Evolutionary conservation across 2,329 filamentous ascomycete species (phyloP).

Genomic region (Grosmannia penicillata): DNA sequence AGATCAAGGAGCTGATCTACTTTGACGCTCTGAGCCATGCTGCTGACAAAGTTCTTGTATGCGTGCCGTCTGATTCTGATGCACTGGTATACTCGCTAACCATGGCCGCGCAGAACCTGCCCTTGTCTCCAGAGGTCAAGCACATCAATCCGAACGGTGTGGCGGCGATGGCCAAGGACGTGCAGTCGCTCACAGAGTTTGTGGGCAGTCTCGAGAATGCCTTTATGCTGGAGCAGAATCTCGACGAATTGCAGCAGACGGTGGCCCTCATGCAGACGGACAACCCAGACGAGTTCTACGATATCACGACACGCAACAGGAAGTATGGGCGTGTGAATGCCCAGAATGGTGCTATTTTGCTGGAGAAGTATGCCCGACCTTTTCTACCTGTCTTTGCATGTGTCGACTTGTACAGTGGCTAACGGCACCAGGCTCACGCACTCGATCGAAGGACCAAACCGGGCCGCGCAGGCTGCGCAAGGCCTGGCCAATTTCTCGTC

Average conservation of each 20-base stretch:
- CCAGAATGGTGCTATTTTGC: conserved; percentile 68
- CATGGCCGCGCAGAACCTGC: conserved; percentile 54
- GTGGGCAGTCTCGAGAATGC: conserved; percentile 73
- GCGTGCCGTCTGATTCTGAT: conserved; percentile 12
- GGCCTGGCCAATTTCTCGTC: conserved; percentile 59
- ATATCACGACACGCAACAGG: conserved; percentile 75
- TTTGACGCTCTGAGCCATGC: conserved; percentile 91
- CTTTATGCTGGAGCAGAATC: conserved; percentile 71
- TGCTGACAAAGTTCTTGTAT: conserved; percentile 65
- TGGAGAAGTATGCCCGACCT: conserved; percentile 62
- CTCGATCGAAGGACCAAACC: conserved; percentile 41
- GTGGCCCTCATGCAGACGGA: conserved; percentile 75
- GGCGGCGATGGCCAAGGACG: conserved; percentile 65
- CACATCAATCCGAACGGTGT: conserved; percentile 83
- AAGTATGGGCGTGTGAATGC: conserved; percentile 91
- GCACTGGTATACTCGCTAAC: conserved; percentile 8
- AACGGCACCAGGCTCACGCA: conserved; percentile 42
- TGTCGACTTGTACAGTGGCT: conserved; percentile 8
- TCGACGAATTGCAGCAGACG: conserved; percentile 90
- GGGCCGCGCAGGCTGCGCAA: conserved; percentile 49
- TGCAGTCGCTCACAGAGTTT: conserved; percentile 70
- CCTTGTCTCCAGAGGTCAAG: conserved; percentile 63
- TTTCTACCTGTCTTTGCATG: not conserved
- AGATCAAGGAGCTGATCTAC: conserved; percentile 96
- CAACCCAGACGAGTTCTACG: conserved; percentile 94